phyloP scores from a whole-genome alignment of 345 rosid genomes.

The Garcia nutans region DNA sequence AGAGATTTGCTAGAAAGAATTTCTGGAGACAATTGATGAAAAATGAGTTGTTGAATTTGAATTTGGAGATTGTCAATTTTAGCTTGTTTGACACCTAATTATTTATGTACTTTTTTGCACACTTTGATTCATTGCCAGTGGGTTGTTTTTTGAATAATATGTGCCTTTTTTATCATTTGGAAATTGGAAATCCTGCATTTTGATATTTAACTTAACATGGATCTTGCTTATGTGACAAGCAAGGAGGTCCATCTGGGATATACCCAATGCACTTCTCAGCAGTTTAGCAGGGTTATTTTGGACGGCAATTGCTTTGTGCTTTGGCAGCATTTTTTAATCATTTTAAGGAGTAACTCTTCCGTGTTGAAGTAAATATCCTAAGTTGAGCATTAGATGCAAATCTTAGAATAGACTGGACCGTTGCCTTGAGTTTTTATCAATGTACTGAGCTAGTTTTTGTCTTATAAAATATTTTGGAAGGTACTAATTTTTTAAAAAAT shows the following conservation, averaged over 20 bases:
- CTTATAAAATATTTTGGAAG: no score
- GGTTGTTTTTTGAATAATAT: conserved; percentile 9
- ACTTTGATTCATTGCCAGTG: conserved; percentile 6
- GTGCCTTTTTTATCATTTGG: not conserved
- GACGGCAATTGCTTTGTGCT: no score
- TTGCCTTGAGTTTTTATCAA: not conserved
- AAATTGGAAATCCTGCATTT: not conserved
- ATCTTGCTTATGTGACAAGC: no score
- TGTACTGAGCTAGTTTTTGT: no score
- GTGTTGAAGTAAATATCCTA: no score
- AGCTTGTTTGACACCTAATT: conserved; percentile 12
- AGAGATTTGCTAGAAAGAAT: conserved; percentile 6
- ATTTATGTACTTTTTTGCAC: not conserved
- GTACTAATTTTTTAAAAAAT: no score
- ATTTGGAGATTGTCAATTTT: conserved; percentile 12
- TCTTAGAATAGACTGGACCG: not conserved
- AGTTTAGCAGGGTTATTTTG: no score
- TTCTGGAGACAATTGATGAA: conserved; percentile 25
- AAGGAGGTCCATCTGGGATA: not conserved
- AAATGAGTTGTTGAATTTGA: conserved; percentile 12
- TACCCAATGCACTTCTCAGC: no score
- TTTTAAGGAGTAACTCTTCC: no score
- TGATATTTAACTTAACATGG: no score
- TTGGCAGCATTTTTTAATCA: no score
- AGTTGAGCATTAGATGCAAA: not conserved